Evolutionary conservation across 2,329 filamentous ascomycete species (phyloP), one percentile per base, ranked within the genome.

Genomic region (Ophiognomonia clavigignenti-juglandacearum): DNA sequence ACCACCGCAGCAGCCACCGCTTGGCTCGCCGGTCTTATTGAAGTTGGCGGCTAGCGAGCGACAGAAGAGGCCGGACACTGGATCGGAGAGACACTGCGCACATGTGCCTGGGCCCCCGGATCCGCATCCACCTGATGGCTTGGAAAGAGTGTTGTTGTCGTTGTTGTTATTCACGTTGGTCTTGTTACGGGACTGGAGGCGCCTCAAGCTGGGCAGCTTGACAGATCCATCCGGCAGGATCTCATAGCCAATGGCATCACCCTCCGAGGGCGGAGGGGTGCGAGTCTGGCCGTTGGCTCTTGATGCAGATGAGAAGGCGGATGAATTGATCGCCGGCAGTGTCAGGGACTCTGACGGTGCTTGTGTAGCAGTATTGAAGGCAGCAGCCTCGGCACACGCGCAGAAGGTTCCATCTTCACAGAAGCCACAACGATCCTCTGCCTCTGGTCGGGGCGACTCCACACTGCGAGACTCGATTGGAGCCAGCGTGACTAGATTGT

Each of bases 371-470:
- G 24, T 24, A n/a, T 57, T 52, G 50, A 62, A 60, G 16, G 60
- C 55, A 9, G 61, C 64, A 6, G 52, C 46, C 32, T 91, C 87
- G 20, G 86, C 87, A 64, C 88, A 93, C 54, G 90, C 82, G 60
- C 88, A 93, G 57, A 88, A 88, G 1, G 85, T 90, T 4, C 86
- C 86, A 50, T 91, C 86, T 52, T 84, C 80, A 65, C 88, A 93
- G 67, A 93, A 93, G 6, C 88, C 88, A 62, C 88, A 93, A 18
- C 80, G 77, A 57, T 92, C 87, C 52, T 80, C 76, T 5, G 77
- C 87, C 52, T 80, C 76, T 5, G 77, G 53, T 19, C 47, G 45
- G n/a, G 49, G 49, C 8, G 49, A 52, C 14, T 48, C 49, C 6
- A 40, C 46, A 4, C 37, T 32, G 9, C 48, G 48, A 26, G 34